Percentiles rank a stretch among this genome's conserved stretches.
Conservation (phyloP, 2,329 filamentous ascomycete genomes). For the Nothophaeocryptopus gaeumannii region DNA sequence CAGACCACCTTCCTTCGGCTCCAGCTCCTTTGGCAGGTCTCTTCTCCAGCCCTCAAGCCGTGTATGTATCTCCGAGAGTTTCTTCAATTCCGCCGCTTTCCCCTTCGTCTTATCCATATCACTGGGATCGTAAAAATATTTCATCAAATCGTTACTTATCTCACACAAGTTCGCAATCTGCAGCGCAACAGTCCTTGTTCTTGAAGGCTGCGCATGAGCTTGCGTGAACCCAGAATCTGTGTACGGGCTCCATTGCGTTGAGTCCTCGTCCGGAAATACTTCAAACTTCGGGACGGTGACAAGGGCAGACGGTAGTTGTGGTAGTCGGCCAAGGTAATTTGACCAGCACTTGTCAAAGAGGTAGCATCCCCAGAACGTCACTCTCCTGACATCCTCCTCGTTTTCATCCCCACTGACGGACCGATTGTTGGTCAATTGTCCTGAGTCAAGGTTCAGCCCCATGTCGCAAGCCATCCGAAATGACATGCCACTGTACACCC, state of each 20-base stretch:
- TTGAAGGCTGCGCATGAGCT: conserved; percentile 71
- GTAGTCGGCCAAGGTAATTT: conserved; percentile 88
- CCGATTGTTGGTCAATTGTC: conserved; percentile 56
- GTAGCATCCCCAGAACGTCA: conserved; percentile 98
- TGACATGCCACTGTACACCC: conserved; percentile 98
- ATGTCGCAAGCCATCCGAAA: conserved; percentile 97
- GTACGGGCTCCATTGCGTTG: conserved; percentile 81
- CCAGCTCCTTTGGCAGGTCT: conserved; percentile 78
- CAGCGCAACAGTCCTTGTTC: conserved; percentile 76
- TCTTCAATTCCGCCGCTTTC: conserved; percentile 84
- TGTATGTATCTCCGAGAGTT: conserved; percentile 85
- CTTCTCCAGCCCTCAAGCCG: conserved; percentile 86
- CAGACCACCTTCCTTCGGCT: conserved; percentile 83
- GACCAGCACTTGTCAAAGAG: conserved; percentile 99
- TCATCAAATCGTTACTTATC: conserved; percentile 86
- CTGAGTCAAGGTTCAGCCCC: conserved; percentile 81
- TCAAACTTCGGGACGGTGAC: conserved; percentile 86
- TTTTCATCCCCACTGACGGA: conserved; percentile 59
- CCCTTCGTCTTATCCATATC: conserved; percentile 61
- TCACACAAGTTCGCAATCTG: conserved; percentile 83
- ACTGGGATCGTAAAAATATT: conserved; percentile 84
- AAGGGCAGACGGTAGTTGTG: conserved; percentile 75
- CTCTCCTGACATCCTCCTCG: conserved; percentile 81
- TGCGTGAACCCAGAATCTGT: conserved; percentile 77
- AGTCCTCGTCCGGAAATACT: conserved; percentile 84